Evolutionary conservation across 2,329 filamentous ascomycete species (phyloP).

Genomic region (Aotearoamyces nothofagi): DNA sequence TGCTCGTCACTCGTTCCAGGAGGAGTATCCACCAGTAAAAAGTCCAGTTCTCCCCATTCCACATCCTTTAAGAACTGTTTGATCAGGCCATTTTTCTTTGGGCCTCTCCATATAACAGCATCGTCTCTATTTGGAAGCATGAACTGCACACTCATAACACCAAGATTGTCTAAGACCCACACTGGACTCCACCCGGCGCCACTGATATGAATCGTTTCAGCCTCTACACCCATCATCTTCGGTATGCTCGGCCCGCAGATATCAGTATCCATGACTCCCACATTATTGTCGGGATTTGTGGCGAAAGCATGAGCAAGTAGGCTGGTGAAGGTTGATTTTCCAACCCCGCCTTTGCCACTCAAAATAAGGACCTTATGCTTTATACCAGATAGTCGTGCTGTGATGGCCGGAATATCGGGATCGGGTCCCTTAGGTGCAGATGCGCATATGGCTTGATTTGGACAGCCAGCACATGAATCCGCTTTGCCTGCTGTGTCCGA

Average conservation of each 20-base stretch:
- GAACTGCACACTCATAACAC: conserved; percentile 96
- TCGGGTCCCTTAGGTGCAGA: conserved; percentile 90
- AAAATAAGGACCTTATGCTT: conserved; percentile 84
- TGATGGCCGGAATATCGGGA: conserved; percentile 81
- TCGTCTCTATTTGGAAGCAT: conserved; percentile 91
- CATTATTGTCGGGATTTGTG: conserved; percentile 57
- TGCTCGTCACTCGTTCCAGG: conserved; percentile 94
- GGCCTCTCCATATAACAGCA: conserved; percentile 91
- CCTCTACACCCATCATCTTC: conserved; percentile 97
- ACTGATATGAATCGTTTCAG: conserved; percentile 85
- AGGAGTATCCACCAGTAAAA: conserved; percentile 85
- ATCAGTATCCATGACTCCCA: conserved; percentile 96
- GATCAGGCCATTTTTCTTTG: conserved; percentile 97
- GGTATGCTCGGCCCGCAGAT: conserved; percentile 94
- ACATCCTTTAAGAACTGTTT: conserved; percentile 98
- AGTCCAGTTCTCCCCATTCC: conserved; percentile 92
- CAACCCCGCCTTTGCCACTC: conserved; percentile 90
- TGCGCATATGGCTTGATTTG: conserved; percentile 91
- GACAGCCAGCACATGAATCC: conserved; percentile 86
- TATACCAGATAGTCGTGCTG: conserved; percentile 64
- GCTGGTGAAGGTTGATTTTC: conserved; percentile 86
- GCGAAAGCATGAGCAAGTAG: conserved; percentile 85
- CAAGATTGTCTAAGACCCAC: conserved; percentile 87
- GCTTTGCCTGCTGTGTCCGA: conserved; percentile 53
- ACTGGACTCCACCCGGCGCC: conserved; percentile 86